phyloP scores from a whole-genome alignment of 495 filamentous ascomycete species.

The Chaetomium fimeti region DNA sequence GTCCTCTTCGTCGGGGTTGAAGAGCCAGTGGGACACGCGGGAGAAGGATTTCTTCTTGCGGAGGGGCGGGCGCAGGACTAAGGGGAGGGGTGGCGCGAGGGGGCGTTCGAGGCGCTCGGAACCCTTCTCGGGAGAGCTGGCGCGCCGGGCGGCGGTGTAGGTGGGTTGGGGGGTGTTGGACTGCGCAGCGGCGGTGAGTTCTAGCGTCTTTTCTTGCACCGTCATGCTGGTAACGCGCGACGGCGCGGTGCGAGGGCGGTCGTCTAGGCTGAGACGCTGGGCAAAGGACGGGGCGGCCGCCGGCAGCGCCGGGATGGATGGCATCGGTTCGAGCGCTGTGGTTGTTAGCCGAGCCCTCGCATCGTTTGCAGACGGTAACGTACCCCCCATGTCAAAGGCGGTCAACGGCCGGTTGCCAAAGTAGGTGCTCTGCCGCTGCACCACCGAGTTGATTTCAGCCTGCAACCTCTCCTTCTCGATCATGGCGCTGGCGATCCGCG shows the following conservation, averaged over 20 bases:
- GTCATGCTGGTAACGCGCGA: conserved; percentile 21
- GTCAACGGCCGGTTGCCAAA: conserved; percentile 50
- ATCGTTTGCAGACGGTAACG: neutral
- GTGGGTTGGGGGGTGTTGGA: conserved; percentile 24
- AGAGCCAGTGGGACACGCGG: conserved; percentile 56
- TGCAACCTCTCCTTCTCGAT: conserved; percentile 53
- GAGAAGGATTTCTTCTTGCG: conserved; percentile 60
- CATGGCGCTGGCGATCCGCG: conserved; percentile 53
- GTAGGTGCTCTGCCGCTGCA: conserved; percentile 55
- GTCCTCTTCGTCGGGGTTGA: conserved; percentile 34
- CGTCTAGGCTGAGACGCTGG: conserved; percentile 46
- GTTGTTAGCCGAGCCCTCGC: conserved; percentile 21
- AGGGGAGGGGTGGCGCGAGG: conserved; percentile 54
- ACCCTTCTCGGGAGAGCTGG: neutral
- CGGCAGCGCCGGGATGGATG: conserved; percentile 47
- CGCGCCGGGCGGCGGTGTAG: neutral
- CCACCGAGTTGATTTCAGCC: conserved; percentile 52
- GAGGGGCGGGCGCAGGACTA: conserved; percentile 50
- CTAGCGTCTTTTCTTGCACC: conserved; percentile 23
- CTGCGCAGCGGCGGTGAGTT: conserved; percentile 26
- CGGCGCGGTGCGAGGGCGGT: conserved; percentile 40
- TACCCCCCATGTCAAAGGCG: conserved; percentile 34
- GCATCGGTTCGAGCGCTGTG: conserved; percentile 46
- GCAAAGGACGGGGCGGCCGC: conserved; percentile 51
- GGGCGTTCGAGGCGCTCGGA: conserved; percentile 32